Evolutionary conservation across 495 filamentous ascomycete genomes (phyloP), one percentile per base, ranked within the genome.

Genomic region (Penicillium odoratum): DNA sequence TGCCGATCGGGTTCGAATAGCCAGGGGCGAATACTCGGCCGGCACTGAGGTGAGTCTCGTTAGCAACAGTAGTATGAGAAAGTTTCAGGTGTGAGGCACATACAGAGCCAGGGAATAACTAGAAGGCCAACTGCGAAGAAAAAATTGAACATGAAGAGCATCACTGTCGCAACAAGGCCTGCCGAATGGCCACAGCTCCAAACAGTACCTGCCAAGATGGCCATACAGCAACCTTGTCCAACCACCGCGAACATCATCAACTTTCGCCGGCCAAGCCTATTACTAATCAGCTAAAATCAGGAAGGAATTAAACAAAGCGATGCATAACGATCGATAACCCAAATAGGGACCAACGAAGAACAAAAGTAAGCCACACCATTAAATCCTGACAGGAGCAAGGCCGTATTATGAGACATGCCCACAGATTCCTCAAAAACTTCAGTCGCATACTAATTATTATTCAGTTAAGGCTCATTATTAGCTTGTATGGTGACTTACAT

Each of bases 191-290:
- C 55, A 29, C 69, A 68, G 45, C 70, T 54, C 48, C 49, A 67
- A 9, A 72, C 63, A 11, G 71, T 74, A 5, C 69, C 69, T 26
- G 69, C 68, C 18, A 74, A 53, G 13, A 72, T 64, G 33, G 63
- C 71, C 71, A 74, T 74, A 59, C 81, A 84, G 57, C 76, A 69
- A 31, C 72, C 69, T 61, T 84, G 81, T n/a, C 81, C 78, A 18
- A 68, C 69, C 5, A 80, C 79, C 0, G 78, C 81, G 49, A 79
- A 76, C 57, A 79, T 69, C 69, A 80, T 76, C 48, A 79, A 65
- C 58, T 75, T 77, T 7, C 78, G 65, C 29, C 77, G 71, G 53
- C 78, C 78, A 48, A 76, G 73, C 31, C 74, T 74, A 44, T 29
- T 26, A 3, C 21, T 50, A 5, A 36, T 66, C 59, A 63, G 60